Evolutionary conservation across 495 filamentous ascomycete species (phyloP), one percentile per base, ranked within the genome.

Genomic region (Neurospora hispaniola): DNA sequence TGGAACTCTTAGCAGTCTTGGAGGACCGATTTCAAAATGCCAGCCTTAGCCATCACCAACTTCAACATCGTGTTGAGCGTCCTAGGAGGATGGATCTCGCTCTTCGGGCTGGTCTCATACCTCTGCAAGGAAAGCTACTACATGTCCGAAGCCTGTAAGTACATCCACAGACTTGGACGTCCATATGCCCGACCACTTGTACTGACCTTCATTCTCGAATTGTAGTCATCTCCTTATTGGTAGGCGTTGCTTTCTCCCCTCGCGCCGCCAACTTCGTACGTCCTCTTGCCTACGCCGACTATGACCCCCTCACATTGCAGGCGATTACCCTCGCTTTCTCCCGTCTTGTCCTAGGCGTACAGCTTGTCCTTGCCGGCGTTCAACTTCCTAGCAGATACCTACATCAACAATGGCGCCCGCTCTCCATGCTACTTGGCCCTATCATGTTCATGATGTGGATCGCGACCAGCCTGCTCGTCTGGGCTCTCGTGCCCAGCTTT

Each of bases 391-490:
- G 90, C 76, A 91, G 92, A 46, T 97, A 97, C 77, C 83, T 97
- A 46, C 82, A 85, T 78, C 87, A 85, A 75, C 89, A 97, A 91
- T 94, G 93, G 93, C 91, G 88, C 74, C 89, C 89, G 39, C 83
- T 98, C 27, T 81, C 88, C 1, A 78, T 95, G 10, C 87, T 97
- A 4, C 86, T 97, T 10, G 94, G 94, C 1, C 94, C 94, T 10
- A 90, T 92, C 42, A 97, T 97, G 94, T 86, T 87, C 16, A 84
- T 84, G 72, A 97, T 97, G 94, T 97, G 95, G 95, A 74, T 97
- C n/a, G 84, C 82, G 54, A 96, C 91, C 70, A 91, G 89, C 76
- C 80, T 96, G 5, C 79, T 97, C 3, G 83, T 97, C 70, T 97
- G 90, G 89, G 93, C 83, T 0, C 80, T 97, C 73, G 89, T 96